Evolutionary conservation across 495 filamentous ascomycete species (phyloP).

Genomic region (Schizothecium vesticola): DNA sequence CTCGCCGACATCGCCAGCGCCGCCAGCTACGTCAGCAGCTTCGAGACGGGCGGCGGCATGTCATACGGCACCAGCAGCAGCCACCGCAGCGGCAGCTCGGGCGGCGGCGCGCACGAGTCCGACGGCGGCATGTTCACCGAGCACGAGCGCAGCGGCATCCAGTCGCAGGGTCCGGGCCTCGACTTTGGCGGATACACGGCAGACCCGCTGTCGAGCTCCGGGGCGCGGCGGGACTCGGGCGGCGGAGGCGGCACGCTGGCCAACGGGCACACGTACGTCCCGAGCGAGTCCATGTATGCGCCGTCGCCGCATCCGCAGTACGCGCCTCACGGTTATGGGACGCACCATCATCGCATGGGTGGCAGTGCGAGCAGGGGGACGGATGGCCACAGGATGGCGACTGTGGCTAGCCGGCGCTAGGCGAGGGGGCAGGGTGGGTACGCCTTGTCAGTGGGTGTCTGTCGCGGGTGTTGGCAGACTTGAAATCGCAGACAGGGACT

Average conservation of each 20-base stretch:
- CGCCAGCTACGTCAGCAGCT: conserved; percentile 17
- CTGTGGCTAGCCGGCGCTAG: conserved; percentile 19
- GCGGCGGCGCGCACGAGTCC: background rate
- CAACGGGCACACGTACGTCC: conserved; percentile 25
- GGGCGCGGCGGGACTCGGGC: background rate
- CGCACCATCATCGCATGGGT: background rate
- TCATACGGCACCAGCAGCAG: conserved; percentile 5
- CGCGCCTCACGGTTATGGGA: background rate
- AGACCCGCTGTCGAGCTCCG: conserved; percentile 6
- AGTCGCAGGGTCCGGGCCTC: conserved; percentile 19
- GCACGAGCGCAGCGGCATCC: conserved; percentile 18
- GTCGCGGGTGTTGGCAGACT: background rate
- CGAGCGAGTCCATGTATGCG: conserved; percentile 11
- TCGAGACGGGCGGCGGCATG: conserved; percentile 7
- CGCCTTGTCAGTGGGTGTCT: no score
- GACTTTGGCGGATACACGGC: conserved; percentile 19
- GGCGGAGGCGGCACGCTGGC: conserved; percentile 14
- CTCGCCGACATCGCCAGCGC: conserved; percentile 21
- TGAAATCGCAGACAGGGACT: background rate
- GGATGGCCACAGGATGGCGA: conserved; percentile 7
- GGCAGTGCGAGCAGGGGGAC: no score
- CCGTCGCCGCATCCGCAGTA: background rate
- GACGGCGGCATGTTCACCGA: conserved; percentile 9
- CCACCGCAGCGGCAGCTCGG: background rate
- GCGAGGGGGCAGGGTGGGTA: background rate